These are phyloP conservation scores for Pythium angustatum DNA, from an alignment of 352 stramenopile genomes.

Conservation along the genomic window DNA sequence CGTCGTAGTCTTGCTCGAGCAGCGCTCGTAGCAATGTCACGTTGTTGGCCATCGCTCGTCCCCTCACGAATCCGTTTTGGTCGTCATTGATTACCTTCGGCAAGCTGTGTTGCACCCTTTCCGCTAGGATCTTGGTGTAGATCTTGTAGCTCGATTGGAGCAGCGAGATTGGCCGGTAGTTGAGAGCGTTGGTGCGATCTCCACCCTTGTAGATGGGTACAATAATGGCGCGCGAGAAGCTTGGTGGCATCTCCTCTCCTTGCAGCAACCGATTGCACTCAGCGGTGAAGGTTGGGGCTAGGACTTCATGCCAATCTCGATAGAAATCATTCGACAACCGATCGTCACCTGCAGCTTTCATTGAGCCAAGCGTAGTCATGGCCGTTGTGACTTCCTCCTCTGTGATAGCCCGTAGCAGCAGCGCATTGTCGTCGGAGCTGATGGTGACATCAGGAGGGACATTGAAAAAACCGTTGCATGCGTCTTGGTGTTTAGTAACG, in stretches of 20 bases:
- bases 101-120: slow-evolving; percentile 4
- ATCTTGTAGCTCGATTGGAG: slow-evolving; percentile 30
- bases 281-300: not conserved
- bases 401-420: not conserved
- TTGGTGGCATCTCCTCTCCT: not conserved
- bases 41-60: slow-evolving; percentile 3
- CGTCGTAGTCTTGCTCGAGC: not conserved
- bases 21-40: slow-evolving; percentile 10
- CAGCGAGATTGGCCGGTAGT: slow-evolving; percentile 32
- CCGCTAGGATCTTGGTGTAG: slow-evolving; percentile 18
- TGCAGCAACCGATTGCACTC: not conserved
- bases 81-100: slow-evolving; percentile 11
- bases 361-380: not conserved
- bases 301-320: not conserved
- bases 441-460: not conserved
- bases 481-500: not conserved
- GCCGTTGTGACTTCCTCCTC: not conserved
- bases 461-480: not conserved
- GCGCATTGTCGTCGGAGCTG: not conserved
- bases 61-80: slow-evolving; percentile 32
- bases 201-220: slow-evolving; percentile 25
- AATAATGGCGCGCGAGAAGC: not conserved
- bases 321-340: not conserved
- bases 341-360: not conserved
- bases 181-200: slow-evolving; percentile 10